A percentile compares a stretch with the other conserved stretches of the same genome.
phyloP scores from a whole-genome alignment of 495 filamentous ascomycete genomes.

The Lophium mytilinum region DNA sequence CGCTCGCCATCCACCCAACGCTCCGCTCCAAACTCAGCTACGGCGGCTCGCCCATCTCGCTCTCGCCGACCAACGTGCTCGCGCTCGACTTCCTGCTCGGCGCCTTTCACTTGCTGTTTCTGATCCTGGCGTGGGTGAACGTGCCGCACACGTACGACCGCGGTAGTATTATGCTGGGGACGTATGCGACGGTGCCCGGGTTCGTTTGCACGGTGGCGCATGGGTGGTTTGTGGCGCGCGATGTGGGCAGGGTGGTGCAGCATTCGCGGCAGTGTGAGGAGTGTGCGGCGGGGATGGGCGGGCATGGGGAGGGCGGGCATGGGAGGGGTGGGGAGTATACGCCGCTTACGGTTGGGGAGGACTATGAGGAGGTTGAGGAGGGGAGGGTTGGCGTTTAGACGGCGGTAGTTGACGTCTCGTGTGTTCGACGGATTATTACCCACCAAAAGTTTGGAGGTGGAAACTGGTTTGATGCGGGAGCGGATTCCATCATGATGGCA shows the following conservation, averaged over 20 bases:
- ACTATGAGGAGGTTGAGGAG: too few species aligned
- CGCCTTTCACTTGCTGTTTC: background rate
- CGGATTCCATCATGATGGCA: too few species aligned
- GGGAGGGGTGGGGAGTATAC: too few species aligned
- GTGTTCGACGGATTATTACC: too few species aligned
- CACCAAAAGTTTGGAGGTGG: too few species aligned
- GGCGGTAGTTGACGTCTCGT: too few species aligned
- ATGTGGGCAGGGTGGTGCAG: background rate
- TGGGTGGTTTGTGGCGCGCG: background rate
- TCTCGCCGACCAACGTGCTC: background rate
- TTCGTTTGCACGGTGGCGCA: background rate
- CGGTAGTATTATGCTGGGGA: background rate
- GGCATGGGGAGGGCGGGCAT: background rate
- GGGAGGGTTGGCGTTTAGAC: too few species aligned
- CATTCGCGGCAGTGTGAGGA: background rate
- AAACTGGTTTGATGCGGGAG: too few species aligned
- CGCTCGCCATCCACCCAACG: background rate
- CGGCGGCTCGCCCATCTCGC: conserved; percentile 1
- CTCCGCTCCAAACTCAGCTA: background rate
- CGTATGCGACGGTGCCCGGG: conserved; percentile 4
- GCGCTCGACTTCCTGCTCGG: background rate
- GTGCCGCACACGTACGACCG: background rate
- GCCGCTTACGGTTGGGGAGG: too few species aligned
- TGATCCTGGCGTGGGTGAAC: background rate
- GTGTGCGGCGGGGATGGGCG: background rate